phyloP scores from a whole-genome alignment of 2,329 filamentous ascomycete species.

The Seiridium cupressi region DNA sequence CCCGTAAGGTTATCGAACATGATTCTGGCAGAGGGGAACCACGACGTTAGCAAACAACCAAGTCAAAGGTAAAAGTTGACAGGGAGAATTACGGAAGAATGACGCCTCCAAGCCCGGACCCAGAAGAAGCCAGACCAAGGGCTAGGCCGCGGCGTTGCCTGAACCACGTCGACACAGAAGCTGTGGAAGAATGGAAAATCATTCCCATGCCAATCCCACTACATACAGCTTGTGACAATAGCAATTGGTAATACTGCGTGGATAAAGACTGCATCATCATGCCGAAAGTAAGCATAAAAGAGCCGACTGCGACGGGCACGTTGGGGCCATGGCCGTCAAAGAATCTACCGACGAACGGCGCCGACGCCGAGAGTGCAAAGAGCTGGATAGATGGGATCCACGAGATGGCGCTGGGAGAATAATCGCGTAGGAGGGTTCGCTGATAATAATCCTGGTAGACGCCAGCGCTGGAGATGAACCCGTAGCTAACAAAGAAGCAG shows the following conservation, averaged over 20 bases:
- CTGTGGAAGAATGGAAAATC: slow-evolving; percentile 34
- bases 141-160: slow-evolving; percentile 48
- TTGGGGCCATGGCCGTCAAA: slow-evolving; percentile 66
- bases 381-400: slow-evolving; percentile 60
- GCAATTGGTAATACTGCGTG: slow-evolving; percentile 41
- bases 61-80: too few relatives aligned
- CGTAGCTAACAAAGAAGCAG: neutral
- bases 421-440: slow-evolving; percentile 41
- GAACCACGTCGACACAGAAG: slow-evolving; percentile 49
- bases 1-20: slow-evolving; percentile 51
- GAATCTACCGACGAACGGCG: slow-evolving; percentile 50
- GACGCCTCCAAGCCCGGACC: slow-evolving; percentile 53
- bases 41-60: too few relatives aligned
- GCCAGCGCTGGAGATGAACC: slow-evolving; percentile 30
- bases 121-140: slow-evolving; percentile 51
- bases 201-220: slow-evolving; percentile 39
- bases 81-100: too few relatives aligned
- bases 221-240: slow-evolving; percentile 41
- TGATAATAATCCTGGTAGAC: slow-evolving; percentile 62
- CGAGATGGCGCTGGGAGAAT: slow-evolving; percentile 50
- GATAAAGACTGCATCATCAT: slow-evolving; percentile 63
- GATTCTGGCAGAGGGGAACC: too few relatives aligned
- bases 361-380: slow-evolving; percentile 37
- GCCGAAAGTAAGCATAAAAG: slow-evolving; percentile 57
- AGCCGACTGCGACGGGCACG: slow-evolving; percentile 52